phyloP scores from a whole-genome alignment of 2,329 filamentous ascomycete species.

The Trichoderma brevicompactum region DNA sequence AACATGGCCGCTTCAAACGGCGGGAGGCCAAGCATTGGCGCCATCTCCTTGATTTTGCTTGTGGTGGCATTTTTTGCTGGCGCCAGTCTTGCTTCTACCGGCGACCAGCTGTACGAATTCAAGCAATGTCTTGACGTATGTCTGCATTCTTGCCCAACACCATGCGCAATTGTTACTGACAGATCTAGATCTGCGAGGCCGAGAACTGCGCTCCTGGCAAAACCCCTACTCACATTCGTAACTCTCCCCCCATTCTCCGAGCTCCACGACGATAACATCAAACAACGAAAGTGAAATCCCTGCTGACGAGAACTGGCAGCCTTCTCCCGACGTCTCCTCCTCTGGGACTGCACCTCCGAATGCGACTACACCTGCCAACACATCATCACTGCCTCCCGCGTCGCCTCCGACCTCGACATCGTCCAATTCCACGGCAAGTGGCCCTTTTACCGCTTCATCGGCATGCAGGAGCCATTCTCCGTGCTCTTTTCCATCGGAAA shows the following conservation, averaged over 20 bases:
- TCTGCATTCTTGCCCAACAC: not conserved
- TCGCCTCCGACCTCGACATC: conserved; percentile 67
- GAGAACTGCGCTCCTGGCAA: conserved; percentile 77
- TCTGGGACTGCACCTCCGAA: conserved; percentile 92
- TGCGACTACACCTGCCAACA: conserved; percentile 99
- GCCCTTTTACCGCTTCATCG: conserved; percentile 89
- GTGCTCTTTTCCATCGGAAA: conserved; percentile 94
- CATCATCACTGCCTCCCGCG: conserved; percentile 76
- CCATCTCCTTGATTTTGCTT: conserved; percentile 42
- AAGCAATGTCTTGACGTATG: conserved; percentile 78
- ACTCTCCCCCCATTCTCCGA: conserved; percentile 2
- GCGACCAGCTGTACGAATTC: conserved; percentile 88
- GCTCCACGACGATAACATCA: not conserved
- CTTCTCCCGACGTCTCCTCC: conserved; percentile 78
- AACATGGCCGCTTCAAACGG: conserved; percentile 39
- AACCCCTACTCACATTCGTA: conserved; percentile 68
- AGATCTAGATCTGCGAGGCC: conserved; percentile 70
- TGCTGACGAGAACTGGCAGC: conserved; percentile 56
- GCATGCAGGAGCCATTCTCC: conserved; percentile 92
- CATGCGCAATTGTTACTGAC: conserved; percentile 29
- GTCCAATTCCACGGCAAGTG: conserved; percentile 99
- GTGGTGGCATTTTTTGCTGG: conserved; percentile 47
- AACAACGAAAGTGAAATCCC: not conserved
- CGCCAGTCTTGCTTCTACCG: conserved; percentile 70
- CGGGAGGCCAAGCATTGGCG: conserved; percentile 42